Base-by-base conservation (phyloP, 768 basidiomycete species). In the Podaxis sp. region DNA sequence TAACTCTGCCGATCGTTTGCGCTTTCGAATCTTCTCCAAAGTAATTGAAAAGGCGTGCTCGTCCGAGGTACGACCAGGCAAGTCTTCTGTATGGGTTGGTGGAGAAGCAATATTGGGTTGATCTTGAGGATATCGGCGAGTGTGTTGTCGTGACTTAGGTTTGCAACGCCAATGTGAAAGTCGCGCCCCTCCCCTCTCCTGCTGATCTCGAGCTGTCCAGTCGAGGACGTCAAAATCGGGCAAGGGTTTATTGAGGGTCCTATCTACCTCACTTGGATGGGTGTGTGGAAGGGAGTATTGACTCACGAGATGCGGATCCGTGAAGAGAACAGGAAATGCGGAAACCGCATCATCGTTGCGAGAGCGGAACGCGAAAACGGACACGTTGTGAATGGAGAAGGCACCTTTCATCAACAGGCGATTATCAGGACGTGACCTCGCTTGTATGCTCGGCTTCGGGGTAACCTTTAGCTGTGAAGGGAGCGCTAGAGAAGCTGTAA, bases 311-410 rank as follows among this genome's bases (percentile, higher is more conserved):
- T 84, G 73, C n/a, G 80, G 80, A 68, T 96, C 94, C 9, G 86
- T 87, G 53, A 94, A 82, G 17, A 96, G 68, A 49, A 96, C 74
- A 12, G 94, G 94, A 13, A 82, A 79, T 25, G 86, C 83, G 19
- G 67, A 63, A 51, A 77, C 57, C 22, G 69, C 69, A 7, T 64
- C 67, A 40, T 64, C 49, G 37, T 60, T 46, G 56, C 33, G 27
- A 46, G 59, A 61, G 19, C 74, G 74, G 67, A 89, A 83, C 11
- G 78, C 77, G 65, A 90, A 87, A 9, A 84, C 67, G 15, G 88
- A 88, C 1, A 90, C 11, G 51, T 91, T 89, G 9, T 68, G 65
- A 11, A 84, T 49, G 6, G 43, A 65, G 36, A 69, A 63, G 43
- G 33, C 65, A 40, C 22, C 67, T 37, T 46, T 57, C 53, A 55